A percentile compares a stretch with the other conserved stretches of the same genome.
Evolutionary conservation across 2,329 filamentous ascomycete genomes (phyloP).

Genomic region (Colletotrichum sansevieriae): DNA sequence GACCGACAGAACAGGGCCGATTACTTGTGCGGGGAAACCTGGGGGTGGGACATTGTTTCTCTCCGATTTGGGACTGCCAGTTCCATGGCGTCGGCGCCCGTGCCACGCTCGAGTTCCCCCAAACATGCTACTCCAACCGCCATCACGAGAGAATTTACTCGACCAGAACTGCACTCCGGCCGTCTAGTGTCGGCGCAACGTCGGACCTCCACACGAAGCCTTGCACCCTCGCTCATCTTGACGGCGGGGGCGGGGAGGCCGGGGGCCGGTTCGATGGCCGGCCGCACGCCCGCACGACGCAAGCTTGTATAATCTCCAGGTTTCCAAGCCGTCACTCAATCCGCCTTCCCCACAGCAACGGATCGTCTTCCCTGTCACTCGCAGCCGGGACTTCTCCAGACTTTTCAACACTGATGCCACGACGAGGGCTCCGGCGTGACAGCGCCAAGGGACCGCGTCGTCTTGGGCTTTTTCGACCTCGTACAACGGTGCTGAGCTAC

Average conservation of each 20-base stretch:
- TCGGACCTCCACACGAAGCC: slow-evolving; percentile 37
- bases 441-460: neutral
- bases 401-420: slow-evolving; percentile 5
- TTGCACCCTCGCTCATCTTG: slow-evolving; percentile 15
- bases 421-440: slow-evolving; percentile 1
- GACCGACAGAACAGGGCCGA: slow-evolving; percentile 37
- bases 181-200: slow-evolving; percentile 35
- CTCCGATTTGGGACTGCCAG: slow-evolving; percentile 31
- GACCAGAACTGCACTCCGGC: slow-evolving; percentile 11
- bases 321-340: slow-evolving; percentile 38
- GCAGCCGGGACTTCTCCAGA: slow-evolving; percentile 24
- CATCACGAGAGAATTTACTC: slow-evolving; percentile 22
- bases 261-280: slow-evolving; percentile 11
- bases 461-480: neutral
- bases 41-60: slow-evolving; percentile 20
- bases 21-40: slow-evolving; percentile 33
- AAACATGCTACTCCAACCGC: slow-evolving; percentile 31
- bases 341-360: slow-evolving; percentile 26
- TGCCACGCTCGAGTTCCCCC: slow-evolving; percentile 8
- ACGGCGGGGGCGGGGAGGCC: slow-evolving; percentile 30
- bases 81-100: slow-evolving; percentile 21
- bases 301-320: slow-evolving; percentile 34
- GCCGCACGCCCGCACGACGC: too few relatives aligned
- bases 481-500: too few relatives aligned
- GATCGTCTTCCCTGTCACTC: slow-evolving; percentile 15